phyloP scores from a whole-genome alignment of 495 filamentous ascomycete genomes.

The Aspergillus baeticus region DNA sequence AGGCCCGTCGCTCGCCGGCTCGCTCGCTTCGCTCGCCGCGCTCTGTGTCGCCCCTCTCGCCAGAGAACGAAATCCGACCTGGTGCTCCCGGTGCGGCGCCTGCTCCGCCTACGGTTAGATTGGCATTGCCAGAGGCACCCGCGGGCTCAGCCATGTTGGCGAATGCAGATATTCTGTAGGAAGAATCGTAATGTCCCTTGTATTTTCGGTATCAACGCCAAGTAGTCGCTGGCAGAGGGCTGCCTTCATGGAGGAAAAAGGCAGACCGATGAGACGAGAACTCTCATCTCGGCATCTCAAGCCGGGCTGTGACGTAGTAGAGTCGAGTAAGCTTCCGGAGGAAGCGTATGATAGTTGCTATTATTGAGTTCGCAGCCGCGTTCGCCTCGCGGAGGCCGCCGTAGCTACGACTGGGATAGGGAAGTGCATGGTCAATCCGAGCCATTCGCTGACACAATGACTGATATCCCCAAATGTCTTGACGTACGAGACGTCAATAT shows the following conservation, averaged over 20 bases:
- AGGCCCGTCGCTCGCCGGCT: slow-evolving; percentile 10
- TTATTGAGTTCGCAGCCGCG: neutral
- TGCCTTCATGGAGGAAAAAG: neutral
- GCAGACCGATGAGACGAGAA: neutral
- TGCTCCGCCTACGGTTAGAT: slow-evolving; percentile 7
- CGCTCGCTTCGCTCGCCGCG: slow-evolving; percentile 15
- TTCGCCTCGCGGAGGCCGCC: neutral
- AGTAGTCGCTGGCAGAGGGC: neutral
- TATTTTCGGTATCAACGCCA: neutral
- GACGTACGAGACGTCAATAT: slow-evolving; percentile 25
- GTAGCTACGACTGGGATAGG: neutral
- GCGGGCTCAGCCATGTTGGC: slow-evolving; percentile 24
- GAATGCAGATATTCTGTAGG: slow-evolving; percentile 4
- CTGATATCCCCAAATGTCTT: slow-evolving; percentile 14
- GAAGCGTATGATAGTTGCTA: neutral
- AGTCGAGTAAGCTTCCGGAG: slow-evolving; percentile 18
- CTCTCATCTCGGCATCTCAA: neutral
- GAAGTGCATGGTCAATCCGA: neutral
- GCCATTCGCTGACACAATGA: slow-evolving; percentile 13
- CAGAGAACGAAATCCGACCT: slow-evolving; percentile 15
- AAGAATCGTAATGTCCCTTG: slow-evolving; percentile 5
- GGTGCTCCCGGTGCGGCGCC: neutral
- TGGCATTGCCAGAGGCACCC: slow-evolving; percentile 13
- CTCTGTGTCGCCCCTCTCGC: slow-evolving; percentile 14
- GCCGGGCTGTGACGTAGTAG: slow-evolving; percentile 31